A percentile compares a stretch with the other conserved stretches of the same genome.
These are phyloP conservation scores for Naganishia kalamii DNA, from an alignment of 768 basidiomycete species.

Conservation along the genomic window DNA sequence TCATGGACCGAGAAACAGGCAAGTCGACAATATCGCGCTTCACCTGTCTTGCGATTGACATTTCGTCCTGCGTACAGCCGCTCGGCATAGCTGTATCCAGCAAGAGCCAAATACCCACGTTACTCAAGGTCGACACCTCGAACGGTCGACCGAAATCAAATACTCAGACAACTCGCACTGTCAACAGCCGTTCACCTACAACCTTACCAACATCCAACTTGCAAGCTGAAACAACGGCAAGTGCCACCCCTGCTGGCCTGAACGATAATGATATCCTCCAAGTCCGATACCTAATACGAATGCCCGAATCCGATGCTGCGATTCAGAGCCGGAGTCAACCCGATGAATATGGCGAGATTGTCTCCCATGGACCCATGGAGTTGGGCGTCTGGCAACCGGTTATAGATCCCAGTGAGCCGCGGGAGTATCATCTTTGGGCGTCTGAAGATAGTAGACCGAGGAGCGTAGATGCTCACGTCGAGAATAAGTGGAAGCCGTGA, in stretches of 20 bases:
- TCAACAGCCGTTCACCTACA: neutral
- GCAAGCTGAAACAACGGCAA: neutral
- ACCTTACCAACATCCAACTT: neutral
- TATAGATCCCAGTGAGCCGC: neutral
- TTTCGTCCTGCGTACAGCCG: neutral
- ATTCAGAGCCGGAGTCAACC: conserved; percentile 10
- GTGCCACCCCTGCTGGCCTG: neutral
- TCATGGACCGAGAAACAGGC: conserved; percentile 1
- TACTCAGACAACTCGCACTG: neutral
- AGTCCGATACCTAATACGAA: conserved; percentile 5
- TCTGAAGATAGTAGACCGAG: neutral
- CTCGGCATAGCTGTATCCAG: neutral
- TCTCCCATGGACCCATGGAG: conserved; percentile 14
- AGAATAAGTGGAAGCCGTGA: neutral
- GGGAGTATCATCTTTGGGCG: neutral
- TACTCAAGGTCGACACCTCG: too few species aligned
- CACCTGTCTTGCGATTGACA: neutral
- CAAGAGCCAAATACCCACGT: neutral
- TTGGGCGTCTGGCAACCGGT: conserved; percentile 1
- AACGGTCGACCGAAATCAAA: neutral
- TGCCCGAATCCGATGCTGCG: conserved; percentile 9
- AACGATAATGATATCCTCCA: neutral
- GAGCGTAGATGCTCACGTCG: neutral
- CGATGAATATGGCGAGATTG: conserved; percentile 12
- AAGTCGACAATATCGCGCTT: neutral